Evolutionary conservation across 2,329 filamentous ascomycete species (phyloP), one percentile per base, ranked within the genome.

Genomic region (Trichophaea hybrida): DNA sequence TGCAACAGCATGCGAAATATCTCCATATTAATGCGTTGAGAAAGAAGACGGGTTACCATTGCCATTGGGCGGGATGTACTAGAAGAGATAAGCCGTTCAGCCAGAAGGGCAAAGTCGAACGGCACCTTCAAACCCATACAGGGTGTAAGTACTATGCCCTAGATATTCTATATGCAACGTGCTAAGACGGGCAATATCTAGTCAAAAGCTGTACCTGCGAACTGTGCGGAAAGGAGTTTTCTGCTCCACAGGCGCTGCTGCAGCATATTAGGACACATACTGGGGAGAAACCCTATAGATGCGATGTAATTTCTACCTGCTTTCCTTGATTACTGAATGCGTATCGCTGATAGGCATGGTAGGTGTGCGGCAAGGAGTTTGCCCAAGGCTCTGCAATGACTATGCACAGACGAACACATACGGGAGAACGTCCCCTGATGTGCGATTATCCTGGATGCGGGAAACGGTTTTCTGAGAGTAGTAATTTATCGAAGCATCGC

Each of bases 401-500:
- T n/a, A 66, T 66, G 64, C 64, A 66, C 58, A 65, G 59, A 44
- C 63, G 64, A 43, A 59, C 62, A 31, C 64, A 66, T 44, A 66
- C 64, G 33, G 64, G 64, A 35, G 64, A 66, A 33, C 57, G 64
- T 4, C 66, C 66, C 12, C 51, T 68, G 33, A 60, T 62, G 50
- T 68, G 66, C n/a, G 62, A 68, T 32, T 66, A 61, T 43, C 64
- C 66, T 4, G 66, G 63, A 1, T 68, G 66, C 50, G 61, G 59
- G 13, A 68, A 68, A 49, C 58, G 61, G 3, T 68, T 68, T 35
- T 62, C 64, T 0, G 63, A 67, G 58, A 68, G 66, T 48, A 68
- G 65, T 6, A 68, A 67, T 53, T 53, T 68, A n/a, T 66, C 65
- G 34, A 68, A 68, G 40, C 66, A 68, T 54, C 64, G 65, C 12